Conservation (phyloP, 2,329 filamentous ascomycete species). For the Torrubiellomyces zombiae region DNA sequence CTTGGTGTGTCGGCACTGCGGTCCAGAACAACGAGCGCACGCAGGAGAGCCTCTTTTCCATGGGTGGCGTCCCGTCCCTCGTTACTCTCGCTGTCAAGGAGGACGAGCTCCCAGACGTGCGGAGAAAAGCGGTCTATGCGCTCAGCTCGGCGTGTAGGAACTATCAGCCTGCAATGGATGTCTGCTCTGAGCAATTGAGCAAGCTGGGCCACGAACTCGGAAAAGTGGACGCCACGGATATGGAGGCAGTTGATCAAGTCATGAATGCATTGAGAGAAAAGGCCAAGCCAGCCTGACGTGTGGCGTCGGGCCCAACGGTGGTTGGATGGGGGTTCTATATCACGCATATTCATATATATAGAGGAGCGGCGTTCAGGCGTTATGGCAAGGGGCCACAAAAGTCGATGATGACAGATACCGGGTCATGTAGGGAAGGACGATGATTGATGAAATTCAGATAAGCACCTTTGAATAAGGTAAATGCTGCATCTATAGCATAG, state of each 20-base stretch:
- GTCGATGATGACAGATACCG: too few relatives aligned
- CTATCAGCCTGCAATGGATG: conserved; percentile 68
- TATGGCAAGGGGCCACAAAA: too few relatives aligned
- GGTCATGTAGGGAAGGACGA: too few relatives aligned
- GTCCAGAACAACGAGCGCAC: conserved; percentile 88
- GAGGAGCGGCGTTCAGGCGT: conserved; percentile 20
- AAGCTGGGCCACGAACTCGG: conserved; percentile 37
- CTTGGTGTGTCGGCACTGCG: conserved; percentile 88
- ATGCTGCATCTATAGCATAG: too few relatives aligned
- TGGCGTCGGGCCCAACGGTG: too few relatives aligned
- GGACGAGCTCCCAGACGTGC: conserved; percentile 44
- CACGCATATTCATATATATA: too few relatives aligned
- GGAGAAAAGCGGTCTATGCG: conserved; percentile 80
- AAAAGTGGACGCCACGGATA: conserved; percentile 66
- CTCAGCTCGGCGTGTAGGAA: conserved; percentile 77
- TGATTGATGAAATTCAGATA: too few relatives aligned
- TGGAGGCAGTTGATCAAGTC: conserved; percentile 68
- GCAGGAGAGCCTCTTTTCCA: conserved; percentile 52
- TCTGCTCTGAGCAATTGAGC: conserved; percentile 43
- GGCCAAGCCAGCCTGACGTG: too few relatives aligned
- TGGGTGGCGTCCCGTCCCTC: conserved; percentile 54
- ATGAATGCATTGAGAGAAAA: conserved; percentile 50
- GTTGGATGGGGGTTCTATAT: too few relatives aligned
- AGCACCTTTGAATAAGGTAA: too few relatives aligned
- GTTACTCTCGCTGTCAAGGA: conserved; percentile 45